A percentile compares a stretch with the other conserved stretches of the same genome.
Evolutionary conservation across 768 basidiomycete species (phyloP).

Genomic region (Epithele typhae): DNA sequence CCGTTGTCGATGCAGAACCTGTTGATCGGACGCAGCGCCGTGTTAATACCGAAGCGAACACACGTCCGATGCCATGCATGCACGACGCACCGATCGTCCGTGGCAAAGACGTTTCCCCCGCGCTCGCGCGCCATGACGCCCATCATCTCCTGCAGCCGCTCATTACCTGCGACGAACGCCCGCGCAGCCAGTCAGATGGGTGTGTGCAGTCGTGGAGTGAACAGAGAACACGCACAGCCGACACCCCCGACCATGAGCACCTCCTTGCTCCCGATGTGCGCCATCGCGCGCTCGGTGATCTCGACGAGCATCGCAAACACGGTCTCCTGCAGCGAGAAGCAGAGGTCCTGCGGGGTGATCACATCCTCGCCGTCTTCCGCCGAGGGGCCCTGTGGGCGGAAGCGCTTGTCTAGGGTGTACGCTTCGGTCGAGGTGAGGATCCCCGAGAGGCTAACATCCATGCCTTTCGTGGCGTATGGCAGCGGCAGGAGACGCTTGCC

Average conservation of each 20-base stretch:
- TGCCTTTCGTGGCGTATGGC: slow-evolving; percentile 96
- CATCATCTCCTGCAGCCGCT: slow-evolving; percentile 98
- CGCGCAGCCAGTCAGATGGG: no score
- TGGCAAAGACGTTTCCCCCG: slow-evolving; percentile 86
- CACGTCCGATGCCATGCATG: not conserved
- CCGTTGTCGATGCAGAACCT: slow-evolving; percentile 99
- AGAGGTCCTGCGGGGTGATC: slow-evolving; percentile 93
- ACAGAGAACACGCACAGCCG: slow-evolving; percentile 69
- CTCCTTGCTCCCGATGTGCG: slow-evolving; percentile 93
- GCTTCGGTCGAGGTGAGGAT: slow-evolving; percentile 85
- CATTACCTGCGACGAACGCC: slow-evolving; percentile 62
- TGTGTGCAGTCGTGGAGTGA: no score
- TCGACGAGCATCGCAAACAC: slow-evolving; percentile 98
- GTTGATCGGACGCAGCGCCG: not conserved
- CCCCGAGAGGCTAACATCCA: slow-evolving; percentile 97
- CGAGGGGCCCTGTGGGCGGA: slow-evolving; percentile 40
- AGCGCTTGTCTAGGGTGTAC: slow-evolving; percentile 85
- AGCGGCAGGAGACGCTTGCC: slow-evolving; percentile 79
- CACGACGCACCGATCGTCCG: slow-evolving; percentile 77
- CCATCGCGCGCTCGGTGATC: slow-evolving; percentile 99
- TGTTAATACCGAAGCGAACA: no score
- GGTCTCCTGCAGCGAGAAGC: slow-evolving; percentile 95
- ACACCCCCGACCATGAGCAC: slow-evolving; percentile 98
- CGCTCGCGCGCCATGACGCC: slow-evolving; percentile 92
- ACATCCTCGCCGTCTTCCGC: slow-evolving; percentile 53